These are phyloP conservation scores for Blastocystis hominis DNA, from an alignment of 352 stramenopile species.

Conservation along the genomic window DNA sequence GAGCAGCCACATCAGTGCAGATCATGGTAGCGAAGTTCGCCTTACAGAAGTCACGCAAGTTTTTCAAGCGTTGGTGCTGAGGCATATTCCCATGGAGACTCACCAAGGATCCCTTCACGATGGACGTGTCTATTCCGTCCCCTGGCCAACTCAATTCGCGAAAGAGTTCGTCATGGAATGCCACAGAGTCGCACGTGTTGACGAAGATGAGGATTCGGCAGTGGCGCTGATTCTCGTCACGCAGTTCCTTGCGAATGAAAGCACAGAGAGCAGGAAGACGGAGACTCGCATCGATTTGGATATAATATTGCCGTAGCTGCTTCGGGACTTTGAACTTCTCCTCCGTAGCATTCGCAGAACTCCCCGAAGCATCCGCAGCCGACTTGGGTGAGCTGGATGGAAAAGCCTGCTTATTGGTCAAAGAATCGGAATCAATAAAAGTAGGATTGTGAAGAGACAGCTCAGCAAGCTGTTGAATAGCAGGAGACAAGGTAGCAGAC, in stretches of 20 bases:
- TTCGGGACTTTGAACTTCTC: slow-evolving; percentile 73
- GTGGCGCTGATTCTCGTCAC: neutral
- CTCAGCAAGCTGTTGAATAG: slow-evolving; percentile 63
- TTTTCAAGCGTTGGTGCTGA: slow-evolving; percentile 32
- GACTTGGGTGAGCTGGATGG: too few relatives aligned
- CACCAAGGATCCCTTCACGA: neutral
- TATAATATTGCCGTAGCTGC: slow-evolving; percentile 86
- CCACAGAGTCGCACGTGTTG: slow-evolving; percentile 87
- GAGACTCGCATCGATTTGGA: slow-evolving; percentile 83
- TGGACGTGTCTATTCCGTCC: neutral
- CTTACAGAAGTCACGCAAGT: slow-evolving; percentile 40
- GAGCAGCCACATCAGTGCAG: slow-evolving; percentile 78
- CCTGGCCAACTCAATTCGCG: slow-evolving; percentile 61
- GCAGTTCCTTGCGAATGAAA: slow-evolving; percentile 68
- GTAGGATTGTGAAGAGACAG: neutral
- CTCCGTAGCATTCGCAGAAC: slow-evolving; percentile 41
- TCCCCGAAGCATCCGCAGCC: too few relatives aligned
- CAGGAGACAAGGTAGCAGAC: slow-evolving; percentile 66
- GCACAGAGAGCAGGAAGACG: slow-evolving; percentile 79
- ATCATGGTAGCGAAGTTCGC: slow-evolving; percentile 63
- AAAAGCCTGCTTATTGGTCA: slow-evolving; percentile 59
- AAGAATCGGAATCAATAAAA: slow-evolving; percentile 16
- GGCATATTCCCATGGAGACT: slow-evolving; percentile 37
- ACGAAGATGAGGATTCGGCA: slow-evolving; percentile 85
- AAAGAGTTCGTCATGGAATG: slow-evolving; percentile 86